Conservation (phyloP, 2,329 filamentous ascomycete species). For the Talaromyces albobiverticillius region DNA sequence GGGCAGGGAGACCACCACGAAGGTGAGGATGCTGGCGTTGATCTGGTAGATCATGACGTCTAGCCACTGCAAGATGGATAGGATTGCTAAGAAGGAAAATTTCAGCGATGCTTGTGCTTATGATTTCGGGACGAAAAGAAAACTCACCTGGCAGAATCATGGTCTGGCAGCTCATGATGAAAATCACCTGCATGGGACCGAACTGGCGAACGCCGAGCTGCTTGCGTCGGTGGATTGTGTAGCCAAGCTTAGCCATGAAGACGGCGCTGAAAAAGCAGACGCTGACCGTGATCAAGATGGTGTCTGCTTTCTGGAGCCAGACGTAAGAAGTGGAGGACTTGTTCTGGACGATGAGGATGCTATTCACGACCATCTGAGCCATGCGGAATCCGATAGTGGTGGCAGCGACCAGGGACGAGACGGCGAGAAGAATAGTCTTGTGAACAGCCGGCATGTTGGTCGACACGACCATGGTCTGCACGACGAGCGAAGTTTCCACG, state of each 20-base stretch:
- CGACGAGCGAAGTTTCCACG: constrained; percentile 58
- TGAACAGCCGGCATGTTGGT: constrained; percentile 46
- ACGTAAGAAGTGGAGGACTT: constrained; percentile 26
- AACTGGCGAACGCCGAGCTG: constrained; percentile 59
- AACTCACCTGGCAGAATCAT: constrained; percentile 61
- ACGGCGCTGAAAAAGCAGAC: constrained; percentile 63
- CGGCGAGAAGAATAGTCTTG: constrained; percentile 44
- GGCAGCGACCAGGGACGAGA: constrained; percentile 50
- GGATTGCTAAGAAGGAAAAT: constrained; percentile 49
- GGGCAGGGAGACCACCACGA: constrained; percentile 62
- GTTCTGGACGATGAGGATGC: constrained; percentile 35
- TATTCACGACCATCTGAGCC: constrained; percentile 50
- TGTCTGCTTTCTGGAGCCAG: constrained; percentile 44
- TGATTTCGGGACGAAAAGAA: too few relatives aligned
- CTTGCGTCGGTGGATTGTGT: constrained; percentile 55
- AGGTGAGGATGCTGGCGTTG: constrained; percentile 53
- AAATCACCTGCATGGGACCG: constrained; percentile 64
- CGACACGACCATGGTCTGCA: constrained; percentile 64
- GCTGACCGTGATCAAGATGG: constrained; percentile 53
- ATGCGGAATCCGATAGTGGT: constrained; percentile 55
- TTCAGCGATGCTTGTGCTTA: constrained; percentile 22
- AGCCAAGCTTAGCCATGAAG: constrained; percentile 60
- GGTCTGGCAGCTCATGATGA: constrained; percentile 66
- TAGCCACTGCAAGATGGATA: constrained; percentile 58
- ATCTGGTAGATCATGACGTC: constrained; percentile 50